Conservation (phyloP, 2,329 filamentous ascomycete species). For the Colletotrichum somersetense region DNA sequence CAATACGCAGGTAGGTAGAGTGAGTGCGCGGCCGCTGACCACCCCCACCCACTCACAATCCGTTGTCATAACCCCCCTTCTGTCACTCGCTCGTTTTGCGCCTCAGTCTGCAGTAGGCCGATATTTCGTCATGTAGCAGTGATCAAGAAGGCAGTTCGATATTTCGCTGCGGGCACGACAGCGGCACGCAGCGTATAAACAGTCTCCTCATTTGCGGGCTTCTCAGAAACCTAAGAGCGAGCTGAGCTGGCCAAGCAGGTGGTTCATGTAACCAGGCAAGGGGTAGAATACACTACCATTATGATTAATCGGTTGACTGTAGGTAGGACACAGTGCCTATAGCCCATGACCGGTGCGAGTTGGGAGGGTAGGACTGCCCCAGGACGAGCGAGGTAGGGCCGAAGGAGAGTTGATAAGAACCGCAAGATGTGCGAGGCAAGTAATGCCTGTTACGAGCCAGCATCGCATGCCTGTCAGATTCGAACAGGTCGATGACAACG, state of each 20-base stretch:
- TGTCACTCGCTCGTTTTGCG: constrained; percentile 1
- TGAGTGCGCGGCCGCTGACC: constrained; percentile 32
- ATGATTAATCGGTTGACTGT: constrained; percentile 13
- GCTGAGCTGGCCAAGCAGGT: constrained; percentile 31
- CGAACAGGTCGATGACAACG: neutral
- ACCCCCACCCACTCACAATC: constrained; percentile 14
- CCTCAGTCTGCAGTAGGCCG: constrained; percentile 8
- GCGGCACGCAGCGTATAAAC: constrained; percentile 8
- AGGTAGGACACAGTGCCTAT: constrained; percentile 11
- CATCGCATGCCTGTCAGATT: neutral
- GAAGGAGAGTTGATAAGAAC: constrained; percentile 36
- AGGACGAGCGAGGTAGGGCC: constrained; percentile 33
- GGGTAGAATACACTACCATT: constrained; percentile 26
- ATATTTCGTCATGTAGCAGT: constrained; percentile 3
- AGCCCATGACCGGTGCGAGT: constrained; percentile 5
- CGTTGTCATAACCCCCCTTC: constrained; percentile 5
- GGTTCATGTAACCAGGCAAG: constrained; percentile 29
- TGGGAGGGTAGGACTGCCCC: constrained; percentile 13
- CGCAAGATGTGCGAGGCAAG: constrained; percentile 20
- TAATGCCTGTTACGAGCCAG: neutral
- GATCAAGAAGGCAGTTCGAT: constrained; percentile 5
- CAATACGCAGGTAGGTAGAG: constrained; percentile 1
- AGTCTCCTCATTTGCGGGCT: neutral
- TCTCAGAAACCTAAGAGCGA: constrained; percentile 1
- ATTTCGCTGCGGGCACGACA: constrained; percentile 6